These are phyloP conservation scores for Mollisia scopiformis DNA, from an alignment of 2,329 filamentous ascomycete genomes.

Conservation along the genomic window DNA sequence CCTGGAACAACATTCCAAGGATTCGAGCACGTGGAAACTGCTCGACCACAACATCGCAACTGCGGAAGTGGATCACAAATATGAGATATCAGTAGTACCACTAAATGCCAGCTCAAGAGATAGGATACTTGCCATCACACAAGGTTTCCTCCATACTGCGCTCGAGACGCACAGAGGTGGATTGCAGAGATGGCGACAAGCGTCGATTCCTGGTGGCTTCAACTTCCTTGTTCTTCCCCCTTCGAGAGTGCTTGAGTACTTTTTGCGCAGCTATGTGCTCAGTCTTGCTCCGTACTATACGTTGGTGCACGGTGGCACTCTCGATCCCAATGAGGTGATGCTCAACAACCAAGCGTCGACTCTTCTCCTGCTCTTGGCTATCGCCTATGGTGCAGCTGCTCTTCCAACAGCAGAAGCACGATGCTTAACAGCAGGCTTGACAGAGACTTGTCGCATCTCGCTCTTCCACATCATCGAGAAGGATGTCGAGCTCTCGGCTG, in stretches of 20 bases:
- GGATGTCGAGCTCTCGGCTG: constrained; percentile 68
- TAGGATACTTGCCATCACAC: constrained; percentile 72
- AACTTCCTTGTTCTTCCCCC: constrained; percentile 70
- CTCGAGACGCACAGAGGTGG: constrained; percentile 67
- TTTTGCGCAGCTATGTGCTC: constrained; percentile 67
- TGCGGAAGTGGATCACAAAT: constrained; percentile 15
- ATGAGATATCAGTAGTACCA: constrained; percentile 44
- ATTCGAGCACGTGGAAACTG: constrained; percentile 49
- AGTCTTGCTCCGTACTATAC: constrained; percentile 69
- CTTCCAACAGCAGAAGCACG: constrained; percentile 67
- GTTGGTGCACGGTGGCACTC: constrained; percentile 58
- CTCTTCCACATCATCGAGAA: constrained; percentile 74
- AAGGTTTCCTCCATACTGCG: constrained; percentile 71
- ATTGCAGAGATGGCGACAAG: constrained; percentile 31
- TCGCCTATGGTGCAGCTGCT: constrained; percentile 70
- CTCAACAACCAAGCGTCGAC: constrained; percentile 68
- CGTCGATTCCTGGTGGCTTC: constrained; percentile 45
- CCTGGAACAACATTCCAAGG: constrained; percentile 52
- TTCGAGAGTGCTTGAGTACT: constrained; percentile 67
- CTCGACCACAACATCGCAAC: constrained; percentile 42
- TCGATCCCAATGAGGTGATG: constrained; percentile 71
- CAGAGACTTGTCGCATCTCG: constrained; percentile 72
- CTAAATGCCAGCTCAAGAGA: constrained; percentile 59
- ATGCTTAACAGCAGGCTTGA: constrained; percentile 66
- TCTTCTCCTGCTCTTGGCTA: constrained; percentile 70